Base-by-base conservation (phyloP, 2,329 filamentous ascomycete genomes). In the Ascochyta clinopodiicola region DNA sequence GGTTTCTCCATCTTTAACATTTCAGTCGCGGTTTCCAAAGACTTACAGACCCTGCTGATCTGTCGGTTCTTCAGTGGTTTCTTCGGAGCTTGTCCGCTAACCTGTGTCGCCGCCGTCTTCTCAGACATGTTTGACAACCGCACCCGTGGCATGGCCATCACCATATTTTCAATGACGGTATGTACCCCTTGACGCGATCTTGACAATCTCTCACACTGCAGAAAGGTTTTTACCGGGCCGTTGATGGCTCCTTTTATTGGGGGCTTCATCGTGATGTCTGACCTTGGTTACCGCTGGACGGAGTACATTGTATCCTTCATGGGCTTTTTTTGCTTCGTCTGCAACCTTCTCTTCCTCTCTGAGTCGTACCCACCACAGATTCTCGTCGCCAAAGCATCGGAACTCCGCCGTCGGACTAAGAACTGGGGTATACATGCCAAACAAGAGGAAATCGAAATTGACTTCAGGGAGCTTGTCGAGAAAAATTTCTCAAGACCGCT, bases 381-480 rank as follows among this genome's bases (percentile, higher is more conserved):
- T 32, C 76, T 87, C 1, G 80, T 86, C 43, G 66, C 72, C 6
- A 87, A 87, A 68, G 83, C 83, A 10, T 70, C 77, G 1, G 81
- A 84, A 57, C 72, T 86, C 1, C 79, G 83, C 32, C 80, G 84
- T 15, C 72, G 81, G 31, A 86, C 83, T 3, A 81, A 80, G 64
- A 86, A 86, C 57, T 86, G 83, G 83, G 83, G 83, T n/a, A 85
- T 86, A 38, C 84, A 86, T 61, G 84, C 84, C 43, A 83, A 82
- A 65, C 76, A 76, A 52, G 81, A 84, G 55, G 80, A 82, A 69
- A 79, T 84, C 31, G 81, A 83, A 63, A 73, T 82, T 34, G 80
- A 83, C 57, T 73, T 83, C 46, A 67, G 70, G 2, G 79, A 82
- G 57, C 72, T 84, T 15, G 53, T 83, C 21, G 75, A 79, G 61